Percentiles rank a stretch among this genome's conserved stretches.
Conservation (phyloP, 345 rosid genomes). For the Noccaea caerulescens region DNA sequence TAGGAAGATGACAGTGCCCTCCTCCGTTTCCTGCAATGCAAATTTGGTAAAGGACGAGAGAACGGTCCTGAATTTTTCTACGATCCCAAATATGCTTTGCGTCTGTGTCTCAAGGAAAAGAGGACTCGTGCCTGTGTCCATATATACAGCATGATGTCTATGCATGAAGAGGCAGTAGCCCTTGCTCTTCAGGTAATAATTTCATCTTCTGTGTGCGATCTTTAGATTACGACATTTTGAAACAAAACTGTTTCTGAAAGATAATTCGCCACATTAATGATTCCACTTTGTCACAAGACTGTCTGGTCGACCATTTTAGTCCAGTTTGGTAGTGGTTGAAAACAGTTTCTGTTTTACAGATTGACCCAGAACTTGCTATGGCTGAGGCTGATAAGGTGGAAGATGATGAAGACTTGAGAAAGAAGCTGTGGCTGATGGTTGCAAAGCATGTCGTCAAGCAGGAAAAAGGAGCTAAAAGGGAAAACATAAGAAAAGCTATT, state of each 20-base stretch:
- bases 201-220: conserved; percentile 17
- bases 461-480: conserved; percentile 96
- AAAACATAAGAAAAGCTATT: conserved; percentile 95
- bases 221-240: neutral
- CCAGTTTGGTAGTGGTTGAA: conserved; percentile 27
- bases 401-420: conserved; percentile 98
- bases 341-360: conserved; percentile 51
- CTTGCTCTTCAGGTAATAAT: conserved; percentile 88
- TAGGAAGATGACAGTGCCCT: conserved; percentile 97
- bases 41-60: conserved; percentile 92
- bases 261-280: conserved; percentile 12
- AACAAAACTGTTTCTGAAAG: neutral
- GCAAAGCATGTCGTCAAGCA: conserved; percentile 95
- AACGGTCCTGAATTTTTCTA: conserved; percentile 93
- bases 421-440: conserved; percentile 98
- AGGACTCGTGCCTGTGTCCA: conserved; percentile 97
- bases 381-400: conserved; percentile 99
- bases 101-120: conserved; percentile 94
- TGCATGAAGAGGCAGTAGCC: conserved; percentile 99
- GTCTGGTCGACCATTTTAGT: conserved; percentile 24
- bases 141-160: conserved; percentile 98
- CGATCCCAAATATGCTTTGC: conserved; percentile 97
- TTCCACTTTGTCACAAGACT: conserved; percentile 9
- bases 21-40: conserved; percentile 92
- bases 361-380: conserved; percentile 98